These are phyloP conservation scores for Penicillium sclerotigenum DNA, from an alignment of 2,329 filamentous ascomycete genomes.

Conservation along the genomic window DNA sequence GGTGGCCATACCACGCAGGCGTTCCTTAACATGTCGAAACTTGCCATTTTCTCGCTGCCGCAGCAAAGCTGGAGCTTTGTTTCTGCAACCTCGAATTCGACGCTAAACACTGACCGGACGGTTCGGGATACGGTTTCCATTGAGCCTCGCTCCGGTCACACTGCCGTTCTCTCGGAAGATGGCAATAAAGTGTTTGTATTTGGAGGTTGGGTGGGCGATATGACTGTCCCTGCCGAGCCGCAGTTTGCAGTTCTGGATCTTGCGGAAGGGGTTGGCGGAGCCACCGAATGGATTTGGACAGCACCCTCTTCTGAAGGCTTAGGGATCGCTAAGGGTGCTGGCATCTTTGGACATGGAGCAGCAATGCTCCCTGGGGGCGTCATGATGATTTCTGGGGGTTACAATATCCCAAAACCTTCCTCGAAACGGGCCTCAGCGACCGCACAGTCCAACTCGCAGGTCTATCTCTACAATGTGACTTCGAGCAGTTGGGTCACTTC, in stretches of 20 bases:
- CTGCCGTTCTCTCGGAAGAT: slow-evolving; percentile 74
- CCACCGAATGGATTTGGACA: slow-evolving; percentile 45
- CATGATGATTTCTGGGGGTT: slow-evolving; percentile 61
- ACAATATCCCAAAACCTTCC: slow-evolving; percentile 46
- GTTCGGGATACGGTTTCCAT: slow-evolving; percentile 52
- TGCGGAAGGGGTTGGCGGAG: slow-evolving; percentile 65
- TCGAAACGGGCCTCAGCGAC: slow-evolving; percentile 37
- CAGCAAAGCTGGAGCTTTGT: slow-evolving; percentile 85
- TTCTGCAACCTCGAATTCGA: slow-evolving; percentile 52
- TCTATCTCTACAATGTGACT: slow-evolving; percentile 60
- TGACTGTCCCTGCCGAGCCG: slow-evolving; percentile 70
- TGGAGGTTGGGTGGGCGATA: slow-evolving; percentile 90
- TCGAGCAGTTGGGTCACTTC: slow-evolving; percentile 57
- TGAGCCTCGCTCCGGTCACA: slow-evolving; percentile 85
- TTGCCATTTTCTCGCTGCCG: slow-evolving; percentile 81
- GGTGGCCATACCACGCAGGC: slow-evolving; percentile 80
- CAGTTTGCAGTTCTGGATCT: slow-evolving; percentile 76
- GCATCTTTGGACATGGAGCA: slow-evolving; percentile 61
- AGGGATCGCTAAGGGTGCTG: slow-evolving; percentile 44
- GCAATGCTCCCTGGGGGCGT: slow-evolving; percentile 59
- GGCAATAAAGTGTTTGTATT: slow-evolving; percentile 73
- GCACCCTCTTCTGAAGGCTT: slow-evolving; percentile 38
- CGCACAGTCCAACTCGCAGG: slow-evolving; percentile 41
- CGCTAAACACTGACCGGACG: slow-evolving; percentile 55
- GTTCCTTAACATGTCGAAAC: slow-evolving; percentile 91